phyloP scores from a whole-genome alignment of 2,329 filamentous ascomycete species.

The Leptographium galeiforme region DNA sequence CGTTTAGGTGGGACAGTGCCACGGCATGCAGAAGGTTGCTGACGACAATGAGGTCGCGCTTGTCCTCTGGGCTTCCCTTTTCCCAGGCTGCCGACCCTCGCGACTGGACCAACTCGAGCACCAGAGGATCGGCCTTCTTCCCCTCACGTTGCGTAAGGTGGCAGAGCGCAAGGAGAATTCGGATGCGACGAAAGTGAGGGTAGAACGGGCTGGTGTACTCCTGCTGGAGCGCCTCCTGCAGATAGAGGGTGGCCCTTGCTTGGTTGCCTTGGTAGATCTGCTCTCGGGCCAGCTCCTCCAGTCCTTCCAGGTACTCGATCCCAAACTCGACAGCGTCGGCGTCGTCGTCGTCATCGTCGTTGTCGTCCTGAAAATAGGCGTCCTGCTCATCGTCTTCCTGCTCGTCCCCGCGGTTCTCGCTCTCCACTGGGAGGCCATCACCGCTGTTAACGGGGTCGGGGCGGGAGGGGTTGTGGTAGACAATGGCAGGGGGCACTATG shows the following conservation, averaged over 20 bases:
- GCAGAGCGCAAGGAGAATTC: neutral
- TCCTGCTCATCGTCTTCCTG: neutral
- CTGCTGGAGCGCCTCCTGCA: neutral
- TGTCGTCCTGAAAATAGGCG: too few species aligned
- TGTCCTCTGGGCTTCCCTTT: neutral
- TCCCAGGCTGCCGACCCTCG: neutral
- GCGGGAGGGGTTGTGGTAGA: neutral
- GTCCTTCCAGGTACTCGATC: neutral
- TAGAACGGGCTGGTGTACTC: neutral
- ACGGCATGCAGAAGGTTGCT: neutral
- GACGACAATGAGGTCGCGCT: neutral
- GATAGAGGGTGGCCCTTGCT: neutral
- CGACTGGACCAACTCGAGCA: neutral
- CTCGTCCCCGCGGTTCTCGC: neutral
- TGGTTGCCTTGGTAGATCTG: neutral
- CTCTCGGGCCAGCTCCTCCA: neutral
- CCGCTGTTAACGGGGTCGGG: too few species aligned
- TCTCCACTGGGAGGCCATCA: neutral
- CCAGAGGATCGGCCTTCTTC: neutral
- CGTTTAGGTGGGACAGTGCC: neutral
- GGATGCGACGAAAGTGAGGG: neutral
- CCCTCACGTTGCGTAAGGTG: neutral
- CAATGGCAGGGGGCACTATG: neutral
- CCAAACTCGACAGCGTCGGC: neutral
- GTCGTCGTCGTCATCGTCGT: neutral